A percentile compares a stretch with the other conserved stretches of the same genome.
Conservation (phyloP, 495 filamentous ascomycete genomes). For the Aspergillus cavernicola region DNA sequence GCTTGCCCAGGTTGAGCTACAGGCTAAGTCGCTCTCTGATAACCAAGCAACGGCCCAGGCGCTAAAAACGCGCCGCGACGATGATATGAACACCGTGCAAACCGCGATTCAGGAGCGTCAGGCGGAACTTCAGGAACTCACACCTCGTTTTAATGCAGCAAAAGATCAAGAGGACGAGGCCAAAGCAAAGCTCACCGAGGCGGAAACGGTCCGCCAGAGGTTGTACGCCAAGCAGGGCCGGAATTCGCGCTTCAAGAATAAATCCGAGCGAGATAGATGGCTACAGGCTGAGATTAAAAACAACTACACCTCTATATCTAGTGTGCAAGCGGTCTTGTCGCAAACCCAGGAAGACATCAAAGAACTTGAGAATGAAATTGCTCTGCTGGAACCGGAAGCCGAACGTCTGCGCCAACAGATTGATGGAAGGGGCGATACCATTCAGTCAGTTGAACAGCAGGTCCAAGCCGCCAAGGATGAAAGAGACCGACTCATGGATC, state of each 20-base stretch:
- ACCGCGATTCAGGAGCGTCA: conserved; percentile 73
- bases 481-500: conserved; percentile 74
- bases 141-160: conserved; percentile 69
- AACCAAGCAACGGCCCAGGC: conserved; percentile 77
- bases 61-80: conserved; percentile 61
- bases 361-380: conserved; percentile 66
- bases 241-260: conserved; percentile 82
- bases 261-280: conserved; percentile 81
- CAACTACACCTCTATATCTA: conserved; percentile 67
- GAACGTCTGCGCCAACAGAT: conserved; percentile 65
- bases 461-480: conserved; percentile 76
- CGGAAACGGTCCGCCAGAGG: conserved; percentile 70
- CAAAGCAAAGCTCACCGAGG: conserved; percentile 66
- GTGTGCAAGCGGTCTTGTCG: conserved; percentile 75
- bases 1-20: conserved; percentile 80
- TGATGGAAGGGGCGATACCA: conserved; percentile 71
- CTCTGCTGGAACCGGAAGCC: conserved; percentile 67
- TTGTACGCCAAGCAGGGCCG: conserved; percentile 93
- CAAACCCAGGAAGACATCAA: conserved; percentile 84
- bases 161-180: conserved; percentile 69
- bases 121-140: conserved; percentile 63
- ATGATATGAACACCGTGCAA: conserved; percentile 70
- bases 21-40: conserved; percentile 73
- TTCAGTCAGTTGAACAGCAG: conserved; percentile 65
- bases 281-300: conserved; percentile 77